Percentiles rank a stretch among this genome's conserved stretches.
phyloP scores from a whole-genome alignment of 2,329 filamentous ascomycete species.

The Cryphonectria carpinicola region DNA sequence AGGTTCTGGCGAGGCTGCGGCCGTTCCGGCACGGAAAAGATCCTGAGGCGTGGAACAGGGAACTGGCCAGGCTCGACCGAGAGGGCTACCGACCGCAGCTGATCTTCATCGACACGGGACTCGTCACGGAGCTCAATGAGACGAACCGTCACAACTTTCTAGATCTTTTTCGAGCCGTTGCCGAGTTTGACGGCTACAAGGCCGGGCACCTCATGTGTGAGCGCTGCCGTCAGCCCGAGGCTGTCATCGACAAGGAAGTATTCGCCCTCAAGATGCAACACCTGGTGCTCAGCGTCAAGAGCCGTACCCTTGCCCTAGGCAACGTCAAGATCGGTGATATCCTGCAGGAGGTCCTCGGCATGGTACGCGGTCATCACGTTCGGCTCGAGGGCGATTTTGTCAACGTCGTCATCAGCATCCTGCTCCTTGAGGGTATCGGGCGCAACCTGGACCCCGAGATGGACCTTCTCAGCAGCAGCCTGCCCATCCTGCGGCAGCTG shows the following conservation, averaged over 20 bases:
- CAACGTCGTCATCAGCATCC: constrained; percentile 94
- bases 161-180: constrained; percentile 92
- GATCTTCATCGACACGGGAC: constrained; percentile 95
- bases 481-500: constrained; percentile 88
- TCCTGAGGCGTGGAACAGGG: constrained; percentile 70
- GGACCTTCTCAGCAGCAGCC: constrained; percentile 81
- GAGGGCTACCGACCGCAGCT: constrained; percentile 93
- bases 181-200: constrained; percentile 96
- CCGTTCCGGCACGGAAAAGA: constrained; percentile 69
- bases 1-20: constrained; percentile 78
- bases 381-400: constrained; percentile 96
- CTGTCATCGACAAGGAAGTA: constrained; percentile 84
- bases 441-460: constrained; percentile 82
- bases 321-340: constrained; percentile 97
- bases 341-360: constrained; percentile 82
- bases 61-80: constrained; percentile 75
- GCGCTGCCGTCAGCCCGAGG: constrained; percentile 87
- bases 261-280: constrained; percentile 98
- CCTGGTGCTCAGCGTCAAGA: constrained; percentile 88
- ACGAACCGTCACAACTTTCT: constrained; percentile 89
- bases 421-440: constrained; percentile 92
- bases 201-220: constrained; percentile 96
- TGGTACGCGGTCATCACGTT: constrained; percentile 93
- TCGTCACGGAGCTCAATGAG: constrained; percentile 91
- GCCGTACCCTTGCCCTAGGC: constrained; percentile 84